phyloP scores from a whole-genome alignment of 768 basidiomycete species.

The Dioszegia aurantiaca region DNA sequence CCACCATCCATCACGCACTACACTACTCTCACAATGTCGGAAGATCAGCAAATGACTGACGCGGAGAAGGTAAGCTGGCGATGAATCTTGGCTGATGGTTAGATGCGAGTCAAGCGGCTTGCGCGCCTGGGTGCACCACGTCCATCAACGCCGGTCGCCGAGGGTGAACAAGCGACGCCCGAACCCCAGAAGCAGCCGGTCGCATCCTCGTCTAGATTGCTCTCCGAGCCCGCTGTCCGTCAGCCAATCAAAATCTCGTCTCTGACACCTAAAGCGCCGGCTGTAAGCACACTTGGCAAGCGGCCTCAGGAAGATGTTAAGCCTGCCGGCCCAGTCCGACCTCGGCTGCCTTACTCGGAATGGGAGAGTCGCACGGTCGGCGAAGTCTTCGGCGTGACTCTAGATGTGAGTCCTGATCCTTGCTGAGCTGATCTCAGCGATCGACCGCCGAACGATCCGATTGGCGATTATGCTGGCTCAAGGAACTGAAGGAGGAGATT shows the following conservation, averaged over 20 bases:
- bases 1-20: too few species aligned
- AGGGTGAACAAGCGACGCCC: constrained; percentile 12
- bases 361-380: constrained; percentile 76
- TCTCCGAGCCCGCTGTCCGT: constrained; percentile 1
- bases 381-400: constrained; percentile 70
- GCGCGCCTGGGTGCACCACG: constrained; percentile 67
- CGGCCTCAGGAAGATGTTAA: constrained; percentile 29
- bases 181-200: constrained; percentile 14
- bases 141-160: constrained; percentile 37
- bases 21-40: constrained; percentile 19
- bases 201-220: constrained; percentile 22
- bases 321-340: constrained; percentile 50
- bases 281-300: constrained; percentile 22
- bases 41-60: constrained; percentile 25
- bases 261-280: constrained; percentile 12
- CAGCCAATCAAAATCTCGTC: constrained; percentile 5
- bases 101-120: constrained; percentile 63
- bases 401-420: constrained; percentile 61
- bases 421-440: constrained; percentile 19
- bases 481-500: constrained; percentile 68
- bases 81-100: constrained; percentile 59
- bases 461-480: constrained; percentile 79
- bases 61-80: constrained; percentile 53
- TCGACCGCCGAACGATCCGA: constrained; percentile 58
- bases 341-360: constrained; percentile 57